Conservation (phyloP, 2,329 filamentous ascomycete species). For the Mycosphaerella sp. region DNA sequence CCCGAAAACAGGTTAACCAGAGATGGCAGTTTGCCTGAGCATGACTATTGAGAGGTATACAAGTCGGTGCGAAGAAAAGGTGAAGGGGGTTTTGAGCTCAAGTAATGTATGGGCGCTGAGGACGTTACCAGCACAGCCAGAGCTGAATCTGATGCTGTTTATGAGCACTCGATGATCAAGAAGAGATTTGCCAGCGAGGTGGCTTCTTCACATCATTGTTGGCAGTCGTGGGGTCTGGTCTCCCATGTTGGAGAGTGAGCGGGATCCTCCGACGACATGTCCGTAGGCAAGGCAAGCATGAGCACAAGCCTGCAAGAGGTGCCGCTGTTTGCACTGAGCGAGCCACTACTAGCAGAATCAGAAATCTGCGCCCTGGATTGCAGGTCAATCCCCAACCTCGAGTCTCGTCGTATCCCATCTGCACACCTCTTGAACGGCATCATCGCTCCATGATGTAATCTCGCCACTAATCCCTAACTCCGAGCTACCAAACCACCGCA, state of each 20-base stretch:
- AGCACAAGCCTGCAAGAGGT: background rate
- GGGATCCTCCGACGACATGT: background rate
- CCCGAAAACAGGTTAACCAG: slow-evolving; percentile 61
- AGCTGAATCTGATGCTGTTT: background rate
- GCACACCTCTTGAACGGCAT: background rate
- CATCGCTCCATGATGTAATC: background rate
- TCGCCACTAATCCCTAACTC: background rate
- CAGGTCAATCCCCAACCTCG: no score
- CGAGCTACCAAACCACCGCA: background rate
- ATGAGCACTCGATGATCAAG: background rate
- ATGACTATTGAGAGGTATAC: no score
- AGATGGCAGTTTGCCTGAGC: slow-evolving; percentile 48
- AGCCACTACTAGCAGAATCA: background rate
- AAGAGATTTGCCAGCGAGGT: background rate
- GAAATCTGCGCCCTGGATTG: no score
- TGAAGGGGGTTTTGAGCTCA: background rate
- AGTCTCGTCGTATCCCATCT: background rate
- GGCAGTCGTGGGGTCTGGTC: background rate
- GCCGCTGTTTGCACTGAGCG: background rate
- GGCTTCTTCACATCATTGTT: background rate
- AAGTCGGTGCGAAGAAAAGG: background rate
- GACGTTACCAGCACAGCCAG: background rate
- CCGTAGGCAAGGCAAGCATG: background rate
- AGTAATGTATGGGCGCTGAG: no score
- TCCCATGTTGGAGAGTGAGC: background rate